Evolutionary conservation across 2,329 filamentous ascomycete species (phyloP).

Genomic region (Penicillium sp.): DNA sequence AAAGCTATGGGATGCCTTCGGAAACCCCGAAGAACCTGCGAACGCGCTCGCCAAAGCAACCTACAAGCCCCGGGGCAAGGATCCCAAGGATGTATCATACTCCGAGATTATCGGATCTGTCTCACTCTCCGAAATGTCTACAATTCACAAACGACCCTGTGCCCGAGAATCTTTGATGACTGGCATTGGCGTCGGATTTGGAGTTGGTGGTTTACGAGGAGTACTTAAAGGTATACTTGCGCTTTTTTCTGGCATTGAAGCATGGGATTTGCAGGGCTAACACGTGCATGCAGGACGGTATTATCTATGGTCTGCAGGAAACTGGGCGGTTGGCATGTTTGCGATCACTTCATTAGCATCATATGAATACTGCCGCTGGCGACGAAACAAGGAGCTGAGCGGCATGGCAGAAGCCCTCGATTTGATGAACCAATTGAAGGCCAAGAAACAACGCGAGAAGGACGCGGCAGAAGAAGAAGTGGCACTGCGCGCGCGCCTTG

Average conservation of each 20-base stretch:
- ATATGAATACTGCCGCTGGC: constrained; percentile 82
- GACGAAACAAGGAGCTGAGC: constrained; percentile 69
- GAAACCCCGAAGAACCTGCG: constrained; percentile 50
- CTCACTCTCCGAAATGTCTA: constrained; percentile 55
- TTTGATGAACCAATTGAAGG: constrained; percentile 71
- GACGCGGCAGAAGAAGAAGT: constrained; percentile 42
- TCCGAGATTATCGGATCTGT: constrained; percentile 44
- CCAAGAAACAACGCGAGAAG: constrained; percentile 58
- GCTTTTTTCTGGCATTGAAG: not conserved
- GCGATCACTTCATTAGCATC: constrained; percentile 66
- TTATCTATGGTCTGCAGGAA: constrained; percentile 66
- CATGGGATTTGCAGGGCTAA: constrained; percentile 1
- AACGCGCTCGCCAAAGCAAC: constrained; percentile 58
- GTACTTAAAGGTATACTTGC: constrained; percentile 66
- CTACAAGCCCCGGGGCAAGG: constrained; percentile 61
- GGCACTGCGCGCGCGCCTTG: constrained; percentile 29
- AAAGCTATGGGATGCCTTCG: constrained; percentile 50
- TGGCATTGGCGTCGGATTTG: constrained; percentile 78
- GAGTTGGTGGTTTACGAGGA: constrained; percentile 69
- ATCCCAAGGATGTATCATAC: constrained; percentile 43
- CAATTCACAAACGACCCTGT: constrained; percentile 76
- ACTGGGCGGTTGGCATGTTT: constrained; percentile 83
- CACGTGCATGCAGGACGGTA: constrained; percentile 43
- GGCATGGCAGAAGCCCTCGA: constrained; percentile 86
- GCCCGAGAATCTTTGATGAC: constrained; percentile 77